Evolutionary conservation across 1,284 basidiomycete species (phyloP), one percentile per base, ranked within the genome.

Genomic region (Fomitopsis schrenkii): DNA sequence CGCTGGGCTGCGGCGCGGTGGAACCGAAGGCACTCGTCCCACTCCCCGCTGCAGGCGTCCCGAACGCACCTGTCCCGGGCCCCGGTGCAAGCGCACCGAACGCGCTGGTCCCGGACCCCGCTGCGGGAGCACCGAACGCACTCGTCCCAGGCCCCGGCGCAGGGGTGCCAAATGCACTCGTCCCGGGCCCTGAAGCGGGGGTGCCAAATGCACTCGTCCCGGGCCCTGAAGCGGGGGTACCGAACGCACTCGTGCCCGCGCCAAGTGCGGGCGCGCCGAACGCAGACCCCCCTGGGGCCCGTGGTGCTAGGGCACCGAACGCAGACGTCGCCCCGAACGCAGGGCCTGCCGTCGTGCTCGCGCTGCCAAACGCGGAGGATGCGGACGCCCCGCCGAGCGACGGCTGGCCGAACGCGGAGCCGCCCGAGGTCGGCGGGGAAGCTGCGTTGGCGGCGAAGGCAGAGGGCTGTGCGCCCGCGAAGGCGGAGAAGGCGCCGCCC

Each of bases 321-420:
- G 69, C 64, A 9, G 68, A 62, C 17, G 68, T 58, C 28, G 69
- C 54, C 15, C 70, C 72, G 17, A 69, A 58, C 17, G 71, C 52
- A 10, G 67, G 62, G 55, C 62, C 44, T 10, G 62, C 59, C 15
- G 42, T 45, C 19, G 72, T 71, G 17, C 67, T 73, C 2, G 75
- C 77, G 30, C 63, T 62, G 44, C 46, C 74, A 26, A 78, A 75
- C 55, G 72, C 75, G 22, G 68, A 70, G 48, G 80, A 78, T 57
- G 77, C 60, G 10, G 63, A 55, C 3, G 58, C 62, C 2, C 52
- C 44, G 5, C 67, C 66, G 17, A 70, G 62, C 0, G 71, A 46
- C 2, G 73, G 60, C 55, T 73, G 72, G 6, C 72, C 71, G 41
- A 75, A 75, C 2, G 62, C 71, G 12, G 71, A 71, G 0, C 67